These are phyloP conservation scores for Nemania sp. DNA, from an alignment of 2,329 filamentous ascomycete genomes.

Conservation along the genomic window DNA sequence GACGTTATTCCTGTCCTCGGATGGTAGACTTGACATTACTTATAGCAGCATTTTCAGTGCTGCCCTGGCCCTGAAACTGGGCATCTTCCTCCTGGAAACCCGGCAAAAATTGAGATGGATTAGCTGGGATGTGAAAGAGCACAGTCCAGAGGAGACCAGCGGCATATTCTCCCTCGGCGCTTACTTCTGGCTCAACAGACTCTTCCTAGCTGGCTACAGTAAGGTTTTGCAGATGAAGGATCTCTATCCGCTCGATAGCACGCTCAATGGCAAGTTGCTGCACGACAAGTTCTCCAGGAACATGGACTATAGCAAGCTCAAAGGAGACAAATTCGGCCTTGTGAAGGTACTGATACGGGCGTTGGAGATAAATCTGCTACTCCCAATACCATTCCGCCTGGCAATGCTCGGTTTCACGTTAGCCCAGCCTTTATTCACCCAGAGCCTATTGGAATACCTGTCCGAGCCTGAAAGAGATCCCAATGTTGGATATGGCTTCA, in stretches of 20 bases:
- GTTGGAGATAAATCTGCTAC: slow-evolving; percentile 29
- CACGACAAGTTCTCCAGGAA: slow-evolving; percentile 26
- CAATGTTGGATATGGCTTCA: slow-evolving; percentile 48
- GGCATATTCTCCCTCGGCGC: slow-evolving; percentile 40
- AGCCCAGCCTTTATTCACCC: slow-evolving; percentile 43
- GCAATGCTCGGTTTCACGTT: slow-evolving; percentile 39
- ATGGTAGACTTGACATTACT: slow-evolving; percentile 12
- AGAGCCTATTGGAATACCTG: slow-evolving; percentile 40
- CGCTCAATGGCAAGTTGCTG: slow-evolving; percentile 24
- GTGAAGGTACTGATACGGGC: slow-evolving; percentile 25
- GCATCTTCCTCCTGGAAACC: slow-evolving; percentile 46
- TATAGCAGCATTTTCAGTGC: slow-evolving; percentile 44
- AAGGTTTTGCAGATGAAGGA: slow-evolving; percentile 41
- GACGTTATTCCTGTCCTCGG: slow-evolving; percentile 47
- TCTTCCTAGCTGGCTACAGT: slow-evolving; percentile 44
- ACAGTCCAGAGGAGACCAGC: slow-evolving; percentile 45
- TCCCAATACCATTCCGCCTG: slow-evolving; percentile 38
- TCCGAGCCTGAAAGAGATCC: slow-evolving; percentile 28
- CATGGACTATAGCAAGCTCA: slow-evolving; percentile 18
- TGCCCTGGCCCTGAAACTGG: slow-evolving; percentile 43
- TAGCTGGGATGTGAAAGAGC: slow-evolving; percentile 43
- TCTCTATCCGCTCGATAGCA: slow-evolving; percentile 42
- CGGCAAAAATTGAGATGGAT: slow-evolving; percentile 46
- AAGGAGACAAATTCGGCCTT: slow-evolving; percentile 23
- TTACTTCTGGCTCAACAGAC: slow-evolving; percentile 42